Percentiles rank a stretch among this genome's conserved stretches.
These are phyloP conservation scores for Monosporascus ibericus DNA, from an alignment of 2,329 filamentous ascomycete genomes.

Conservation along the genomic window DNA sequence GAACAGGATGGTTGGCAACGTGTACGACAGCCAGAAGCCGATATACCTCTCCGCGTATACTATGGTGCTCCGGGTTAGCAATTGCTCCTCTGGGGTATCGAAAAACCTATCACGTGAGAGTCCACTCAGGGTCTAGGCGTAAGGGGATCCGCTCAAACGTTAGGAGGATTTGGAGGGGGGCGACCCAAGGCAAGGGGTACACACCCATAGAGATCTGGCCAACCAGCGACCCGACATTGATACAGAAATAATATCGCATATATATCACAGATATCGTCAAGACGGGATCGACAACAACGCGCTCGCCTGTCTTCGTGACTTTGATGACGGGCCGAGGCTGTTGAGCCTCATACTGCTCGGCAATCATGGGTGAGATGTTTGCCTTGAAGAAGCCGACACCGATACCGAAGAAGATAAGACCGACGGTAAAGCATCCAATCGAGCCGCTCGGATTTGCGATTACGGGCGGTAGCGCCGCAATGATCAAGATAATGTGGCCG, in stretches of 20 bases:
- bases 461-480: constrained; percentile 51
- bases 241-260: constrained; percentile 63
- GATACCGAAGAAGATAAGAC: constrained; percentile 55
- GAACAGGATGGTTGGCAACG: constrained; percentile 63
- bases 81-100: not conserved
- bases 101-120: not conserved
- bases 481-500: constrained; percentile 53
- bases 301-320: constrained; percentile 44
- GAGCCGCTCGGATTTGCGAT: constrained; percentile 46
- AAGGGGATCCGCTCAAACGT: too few relatives aligned
- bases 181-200: not conserved
- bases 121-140: too few relatives aligned
- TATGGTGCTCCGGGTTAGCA: not conserved
- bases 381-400: constrained; percentile 63
- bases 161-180: too few relatives aligned
- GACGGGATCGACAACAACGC: constrained; percentile 55
- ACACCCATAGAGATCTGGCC: constrained; percentile 54
- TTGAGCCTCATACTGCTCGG: constrained; percentile 47
- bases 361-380: constrained; percentile 59
- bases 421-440: constrained; percentile 49
- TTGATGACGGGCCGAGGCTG: constrained; percentile 45
- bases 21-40: constrained; percentile 67
- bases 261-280: constrained; percentile 54
- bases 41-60: constrained; percentile 71
- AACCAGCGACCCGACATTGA: constrained; percentile 59